Evolutionary conservation across 495 filamentous ascomycete species (phyloP).

Genomic region (Aspergillus bridgeri): DNA sequence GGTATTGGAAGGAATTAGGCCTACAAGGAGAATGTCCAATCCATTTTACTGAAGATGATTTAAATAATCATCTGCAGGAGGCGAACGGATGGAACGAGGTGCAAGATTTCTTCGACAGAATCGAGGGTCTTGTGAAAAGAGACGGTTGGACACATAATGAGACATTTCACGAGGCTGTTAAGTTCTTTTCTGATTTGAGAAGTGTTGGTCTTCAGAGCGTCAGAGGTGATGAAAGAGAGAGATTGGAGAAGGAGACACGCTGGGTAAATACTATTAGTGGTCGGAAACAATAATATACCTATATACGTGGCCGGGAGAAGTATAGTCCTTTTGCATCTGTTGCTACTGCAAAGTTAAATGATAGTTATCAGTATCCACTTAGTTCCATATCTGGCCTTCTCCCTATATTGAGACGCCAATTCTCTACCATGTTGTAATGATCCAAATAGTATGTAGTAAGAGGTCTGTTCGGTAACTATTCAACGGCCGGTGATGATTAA

Average conservation of each 20-base stretch:
- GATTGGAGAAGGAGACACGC: constrained; percentile 21
- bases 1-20: constrained; percentile 28
- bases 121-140: constrained; percentile 29
- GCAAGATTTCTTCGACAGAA: constrained; percentile 32
- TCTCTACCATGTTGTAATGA: no score
- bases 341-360: no score
- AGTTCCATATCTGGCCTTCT: no score
- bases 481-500: no score
- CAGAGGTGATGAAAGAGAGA: constrained; percentile 17
- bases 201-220: constrained; percentile 16
- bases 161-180: constrained; percentile 25
- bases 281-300: no score
- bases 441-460: no score
- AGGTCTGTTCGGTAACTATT: no score
- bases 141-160: constrained; percentile 36
- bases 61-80: constrained; percentile 24
- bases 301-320: no score
- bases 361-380: no score
- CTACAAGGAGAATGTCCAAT: constrained; percentile 25
- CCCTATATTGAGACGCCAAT: no score
- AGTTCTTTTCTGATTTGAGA: constrained; percentile 24
- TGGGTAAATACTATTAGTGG: constrained; percentile 9
- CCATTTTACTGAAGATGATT: constrained; percentile 30
- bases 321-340: no score
- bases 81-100: constrained; percentile 36